phyloP scores from a whole-genome alignment of 129 eudicot species.

The Sambucus nigra region DNA sequence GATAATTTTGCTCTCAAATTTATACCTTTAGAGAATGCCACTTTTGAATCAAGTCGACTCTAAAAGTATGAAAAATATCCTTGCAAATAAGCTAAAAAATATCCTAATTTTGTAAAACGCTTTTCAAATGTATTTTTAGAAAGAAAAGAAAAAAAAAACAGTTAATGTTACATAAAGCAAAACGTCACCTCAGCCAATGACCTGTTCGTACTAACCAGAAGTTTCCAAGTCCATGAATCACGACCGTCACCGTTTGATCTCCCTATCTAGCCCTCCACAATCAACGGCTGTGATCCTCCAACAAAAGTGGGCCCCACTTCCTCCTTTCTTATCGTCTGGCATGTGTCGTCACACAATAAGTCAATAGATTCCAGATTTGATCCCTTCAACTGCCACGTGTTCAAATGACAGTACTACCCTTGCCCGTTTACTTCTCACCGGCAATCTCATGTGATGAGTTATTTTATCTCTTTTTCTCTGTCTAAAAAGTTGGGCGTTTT shows the following conservation, averaged over 20 bases:
- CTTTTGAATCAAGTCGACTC: too few relatives aligned
- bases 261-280: background rate
- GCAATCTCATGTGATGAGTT: constrained; percentile 56
- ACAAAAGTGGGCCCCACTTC: background rate
- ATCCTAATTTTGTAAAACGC: too few relatives aligned
- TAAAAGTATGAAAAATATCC: too few relatives aligned
- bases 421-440: constrained; percentile 27
- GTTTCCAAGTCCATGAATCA: background rate
- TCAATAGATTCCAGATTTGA: constrained; percentile 5
- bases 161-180: too few relatives aligned
- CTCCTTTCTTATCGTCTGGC: background rate
- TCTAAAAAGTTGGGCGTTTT: constrained; percentile 9
- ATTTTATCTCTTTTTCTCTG: constrained; percentile 9
- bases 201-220: background rate
- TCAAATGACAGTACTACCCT: constrained; percentile 6
- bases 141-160: too few relatives aligned
- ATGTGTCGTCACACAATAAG: background rate
- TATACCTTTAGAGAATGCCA: too few relatives aligned
- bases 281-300: background rate
- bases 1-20: too few relatives aligned
- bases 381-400: constrained; percentile 12
- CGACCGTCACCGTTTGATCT: background rate
- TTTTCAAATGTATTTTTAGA: too few relatives aligned
- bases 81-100: too few relatives aligned
- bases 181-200: background rate